Percentiles rank a stretch among this genome's conserved stretches.
These are phyloP conservation scores for Epichloe hybrida DNA, from an alignment of 2,329 filamentous ascomycete genomes.

Conservation along the genomic window DNA sequence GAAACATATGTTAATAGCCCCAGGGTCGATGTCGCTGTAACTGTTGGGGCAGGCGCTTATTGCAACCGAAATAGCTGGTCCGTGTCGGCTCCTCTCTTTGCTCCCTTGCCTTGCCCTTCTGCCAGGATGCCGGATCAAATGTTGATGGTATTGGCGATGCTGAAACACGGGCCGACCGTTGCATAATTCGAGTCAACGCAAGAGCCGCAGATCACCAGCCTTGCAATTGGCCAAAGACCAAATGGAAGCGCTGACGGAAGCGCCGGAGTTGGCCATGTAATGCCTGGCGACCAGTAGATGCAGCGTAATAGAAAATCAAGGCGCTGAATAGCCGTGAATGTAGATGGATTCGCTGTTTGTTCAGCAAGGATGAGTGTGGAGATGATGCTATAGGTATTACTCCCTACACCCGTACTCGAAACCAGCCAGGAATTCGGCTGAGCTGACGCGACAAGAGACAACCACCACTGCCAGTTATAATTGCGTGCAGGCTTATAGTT, in stretches of 20 bases:
- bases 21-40: not conserved
- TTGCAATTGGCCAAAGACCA: constrained; percentile 7
- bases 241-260: constrained; percentile 3
- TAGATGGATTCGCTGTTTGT: not conserved
- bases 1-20: not conserved
- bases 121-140: not conserved
- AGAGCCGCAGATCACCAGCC: constrained; percentile 2
- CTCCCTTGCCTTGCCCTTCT: not conserved
- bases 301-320: not conserved
- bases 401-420: not conserved
- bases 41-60: not conserved
- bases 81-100: not conserved
- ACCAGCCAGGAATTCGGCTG: not conserved
- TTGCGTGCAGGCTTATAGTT: not conserved
- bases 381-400: not conserved
- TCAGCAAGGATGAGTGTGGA: constrained; percentile 1
- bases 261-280: constrained; percentile 5
- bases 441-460: not conserved
- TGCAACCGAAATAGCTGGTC: not conserved
- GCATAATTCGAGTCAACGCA: constrained; percentile 9
- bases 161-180: constrained; percentile 7
- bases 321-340: constrained; percentile 1
- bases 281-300: not conserved
- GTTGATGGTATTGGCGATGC: not conserved
- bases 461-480: not conserved